phyloP scores from a whole-genome alignment of 1,284 basidiomycete species.

The Mixia osmundae region DNA sequence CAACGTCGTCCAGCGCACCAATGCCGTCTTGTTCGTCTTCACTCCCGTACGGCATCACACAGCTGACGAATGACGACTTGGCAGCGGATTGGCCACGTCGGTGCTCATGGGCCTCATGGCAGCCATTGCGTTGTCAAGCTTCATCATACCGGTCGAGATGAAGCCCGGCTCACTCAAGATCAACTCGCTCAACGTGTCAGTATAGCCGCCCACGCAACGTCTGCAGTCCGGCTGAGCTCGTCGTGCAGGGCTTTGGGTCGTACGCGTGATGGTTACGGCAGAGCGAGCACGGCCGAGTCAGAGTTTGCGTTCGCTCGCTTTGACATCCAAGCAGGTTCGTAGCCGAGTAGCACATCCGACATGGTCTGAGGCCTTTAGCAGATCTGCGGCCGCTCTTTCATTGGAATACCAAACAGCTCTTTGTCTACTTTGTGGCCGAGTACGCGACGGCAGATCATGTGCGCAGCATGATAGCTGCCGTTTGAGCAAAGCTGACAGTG shows the following conservation, averaged over 20 bases:
- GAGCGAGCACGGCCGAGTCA: slow-evolving; percentile 35
- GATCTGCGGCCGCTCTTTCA: slow-evolving; percentile 60
- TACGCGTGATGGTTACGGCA: slow-evolving; percentile 32
- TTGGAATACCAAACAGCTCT: slow-evolving; percentile 87
- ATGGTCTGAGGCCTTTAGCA: slow-evolving; percentile 21
- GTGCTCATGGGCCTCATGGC: slow-evolving; percentile 51
- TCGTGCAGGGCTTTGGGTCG: slow-evolving; percentile 27
- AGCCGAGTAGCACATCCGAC: slow-evolving; percentile 1
- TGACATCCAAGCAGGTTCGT: slow-evolving; percentile 46
- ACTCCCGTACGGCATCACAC: too few species aligned
- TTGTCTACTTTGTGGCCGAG: slow-evolving; percentile 57
- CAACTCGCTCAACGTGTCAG: slow-evolving; percentile 43
- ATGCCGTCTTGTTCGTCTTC: too few species aligned
- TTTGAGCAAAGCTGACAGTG: slow-evolving; percentile 1
- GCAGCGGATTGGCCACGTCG: slow-evolving; percentile 27
- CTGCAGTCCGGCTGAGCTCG: not conserved
- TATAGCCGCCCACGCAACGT: slow-evolving; percentile 7
- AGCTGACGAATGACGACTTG: too few species aligned
- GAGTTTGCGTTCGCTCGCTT: slow-evolving; percentile 54
- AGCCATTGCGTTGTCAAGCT: slow-evolving; percentile 35
- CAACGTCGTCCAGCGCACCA: too few species aligned
- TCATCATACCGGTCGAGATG: slow-evolving; percentile 35
- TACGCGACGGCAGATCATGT: slow-evolving; percentile 47
- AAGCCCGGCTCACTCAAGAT: slow-evolving; percentile 36
- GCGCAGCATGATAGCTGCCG: slow-evolving; percentile 19